A percentile compares a stretch with the other conserved stretches of the same genome.
These are phyloP conservation scores for Truncatella angustata DNA, from an alignment of 2,329 filamentous ascomycete species.

Conservation along the genomic window DNA sequence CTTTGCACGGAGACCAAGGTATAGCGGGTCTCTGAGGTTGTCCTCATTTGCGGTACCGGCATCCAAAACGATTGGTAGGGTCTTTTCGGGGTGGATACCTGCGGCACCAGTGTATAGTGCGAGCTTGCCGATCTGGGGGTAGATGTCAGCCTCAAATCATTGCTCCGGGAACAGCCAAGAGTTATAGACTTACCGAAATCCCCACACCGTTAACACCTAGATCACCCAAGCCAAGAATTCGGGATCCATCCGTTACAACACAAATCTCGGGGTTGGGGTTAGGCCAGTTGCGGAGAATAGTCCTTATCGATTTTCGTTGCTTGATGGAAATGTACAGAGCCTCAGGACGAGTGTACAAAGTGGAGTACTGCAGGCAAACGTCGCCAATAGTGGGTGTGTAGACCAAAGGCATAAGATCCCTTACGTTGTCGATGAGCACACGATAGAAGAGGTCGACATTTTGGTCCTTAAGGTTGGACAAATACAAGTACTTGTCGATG, in stretches of 20 bases:
- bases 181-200: slow-evolving; percentile 68
- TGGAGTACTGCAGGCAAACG: slow-evolving; percentile 94
- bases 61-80: slow-evolving; percentile 67
- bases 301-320: slow-evolving; percentile 85
- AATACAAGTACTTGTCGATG: slow-evolving; percentile 82
- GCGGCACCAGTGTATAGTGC: slow-evolving; percentile 93
- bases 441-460: slow-evolving; percentile 84
- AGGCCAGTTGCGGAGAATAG: slow-evolving; percentile 92
- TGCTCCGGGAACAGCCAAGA: slow-evolving; percentile 6
- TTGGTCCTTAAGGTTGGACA: slow-evolving; percentile 71
- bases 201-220: slow-evolving; percentile 96
- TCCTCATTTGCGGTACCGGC: slow-evolving; percentile 65
- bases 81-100: slow-evolving; percentile 88
- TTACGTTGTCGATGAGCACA: slow-evolving; percentile 72
- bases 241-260: slow-evolving; percentile 93
- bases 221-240: slow-evolving; percentile 89
- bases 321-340: slow-evolving; percentile 94
- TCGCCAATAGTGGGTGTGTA: slow-evolving; percentile 93
- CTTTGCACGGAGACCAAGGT: slow-evolving; percentile 84
- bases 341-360: slow-evolving; percentile 92
- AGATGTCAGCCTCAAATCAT: slow-evolving; percentile 1
- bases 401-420: slow-evolving; percentile 79
- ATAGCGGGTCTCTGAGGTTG: slow-evolving; percentile 70
- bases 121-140: slow-evolving; percentile 76
- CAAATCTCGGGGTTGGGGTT: slow-evolving; percentile 89